Conservation (phyloP, 2,329 filamentous ascomycete genomes). For the Onygenales sp. region DNA sequence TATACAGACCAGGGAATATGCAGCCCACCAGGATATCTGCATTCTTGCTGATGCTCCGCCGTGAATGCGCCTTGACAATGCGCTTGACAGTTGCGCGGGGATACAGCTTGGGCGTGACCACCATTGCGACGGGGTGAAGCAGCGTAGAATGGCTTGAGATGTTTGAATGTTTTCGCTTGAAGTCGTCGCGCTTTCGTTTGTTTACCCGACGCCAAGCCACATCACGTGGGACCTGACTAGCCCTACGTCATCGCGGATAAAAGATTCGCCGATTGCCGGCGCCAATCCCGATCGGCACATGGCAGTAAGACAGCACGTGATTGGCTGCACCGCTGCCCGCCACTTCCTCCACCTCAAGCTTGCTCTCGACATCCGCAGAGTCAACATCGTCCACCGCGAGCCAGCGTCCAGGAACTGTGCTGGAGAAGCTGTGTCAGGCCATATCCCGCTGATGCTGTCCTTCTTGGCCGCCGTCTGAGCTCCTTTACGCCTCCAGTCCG, state of each 20-base stretch:
- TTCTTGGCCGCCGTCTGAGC: neutral
- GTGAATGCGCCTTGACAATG: conserved; percentile 81
- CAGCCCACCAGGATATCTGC: conserved; percentile 66
- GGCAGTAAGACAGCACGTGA: neutral
- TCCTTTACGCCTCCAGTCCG: neutral
- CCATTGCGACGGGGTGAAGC: conserved; percentile 35
- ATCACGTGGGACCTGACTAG: neutral
- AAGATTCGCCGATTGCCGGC: neutral
- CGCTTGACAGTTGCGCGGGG: conserved; percentile 78
- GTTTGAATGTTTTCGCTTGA: neutral
- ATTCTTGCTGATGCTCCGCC: conserved; percentile 71
- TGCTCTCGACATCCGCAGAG: too few relatives aligned
- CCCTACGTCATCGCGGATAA: neutral
- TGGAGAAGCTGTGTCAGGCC: neutral
- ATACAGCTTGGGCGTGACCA: conserved; percentile 63
- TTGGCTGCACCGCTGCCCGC: neutral
- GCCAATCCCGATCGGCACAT: neutral
- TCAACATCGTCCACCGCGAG: too few relatives aligned
- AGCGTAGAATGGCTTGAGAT: neutral
- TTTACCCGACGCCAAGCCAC: neutral
- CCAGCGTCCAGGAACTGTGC: neutral
- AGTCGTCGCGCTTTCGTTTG: neutral
- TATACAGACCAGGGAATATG: neutral
- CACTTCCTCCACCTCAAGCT: neutral
- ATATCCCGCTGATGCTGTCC: neutral